These are phyloP conservation scores for Penicillium hordei DNA, from an alignment of 2,329 filamentous ascomycete species.

Conservation along the genomic window DNA sequence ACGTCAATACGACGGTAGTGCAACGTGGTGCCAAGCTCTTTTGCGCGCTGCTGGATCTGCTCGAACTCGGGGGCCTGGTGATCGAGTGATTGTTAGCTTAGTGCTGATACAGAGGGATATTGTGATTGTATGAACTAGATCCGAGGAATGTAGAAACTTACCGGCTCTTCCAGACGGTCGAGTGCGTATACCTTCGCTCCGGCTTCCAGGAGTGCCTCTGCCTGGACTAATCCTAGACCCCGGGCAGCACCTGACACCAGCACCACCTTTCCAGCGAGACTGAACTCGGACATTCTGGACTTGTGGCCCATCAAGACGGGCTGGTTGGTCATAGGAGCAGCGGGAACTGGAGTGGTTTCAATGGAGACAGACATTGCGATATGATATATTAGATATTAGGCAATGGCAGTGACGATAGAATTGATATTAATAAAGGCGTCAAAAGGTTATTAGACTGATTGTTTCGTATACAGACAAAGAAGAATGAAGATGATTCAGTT, in stretches of 20 bases:
- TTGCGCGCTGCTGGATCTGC: conserved; percentile 62
- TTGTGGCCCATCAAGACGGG: conserved; percentile 35
- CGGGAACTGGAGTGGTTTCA: conserved; percentile 29
- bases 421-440: neutral
- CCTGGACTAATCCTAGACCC: conserved; percentile 71
- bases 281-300: conserved; percentile 68
- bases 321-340: conserved; percentile 29
- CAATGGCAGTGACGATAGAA: conserved; percentile 13
- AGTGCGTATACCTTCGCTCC: conserved; percentile 60
- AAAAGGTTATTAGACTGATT: neutral
- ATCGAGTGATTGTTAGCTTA: neutral
- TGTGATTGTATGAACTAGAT: neutral
- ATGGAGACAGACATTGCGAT: conserved; percentile 37
- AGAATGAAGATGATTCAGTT: neutral
- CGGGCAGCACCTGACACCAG: conserved; percentile 70
- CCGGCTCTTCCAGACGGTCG: conserved; percentile 44
- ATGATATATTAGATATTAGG: neutral
- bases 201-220: conserved; percentile 72
- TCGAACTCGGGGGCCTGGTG: conserved; percentile 59
- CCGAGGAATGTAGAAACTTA: conserved; percentile 19
- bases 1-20: conserved; percentile 80
- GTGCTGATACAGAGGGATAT: neutral
- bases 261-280: conserved; percentile 67
- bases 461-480: neutral
- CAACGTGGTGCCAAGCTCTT: conserved; percentile 65